Percentiles rank a stretch among this genome's conserved stretches.
Conservation (phyloP, 1,139 yeast species). For the Blastobotrys raffinosifermentans region DNA sequence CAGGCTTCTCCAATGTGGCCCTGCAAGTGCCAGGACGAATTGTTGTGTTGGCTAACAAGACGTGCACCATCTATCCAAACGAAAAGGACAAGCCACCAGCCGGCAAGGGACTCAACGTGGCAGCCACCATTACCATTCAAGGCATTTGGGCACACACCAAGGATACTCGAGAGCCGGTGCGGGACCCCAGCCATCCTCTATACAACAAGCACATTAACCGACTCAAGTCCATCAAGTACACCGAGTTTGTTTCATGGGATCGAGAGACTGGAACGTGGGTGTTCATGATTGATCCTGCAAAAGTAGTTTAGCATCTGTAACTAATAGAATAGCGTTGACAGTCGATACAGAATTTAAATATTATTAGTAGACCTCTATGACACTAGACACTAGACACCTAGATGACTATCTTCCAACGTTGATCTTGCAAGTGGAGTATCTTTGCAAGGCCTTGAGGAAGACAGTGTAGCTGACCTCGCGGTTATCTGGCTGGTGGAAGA, state of each 20-base stretch:
- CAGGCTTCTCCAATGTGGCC: conserved; percentile 52
- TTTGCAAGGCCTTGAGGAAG: conserved; percentile 75
- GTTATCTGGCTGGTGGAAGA: conserved; percentile 88
- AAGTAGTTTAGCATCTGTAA: not conserved
- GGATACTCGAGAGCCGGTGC: conserved; percentile 66
- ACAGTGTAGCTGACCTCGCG: conserved; percentile 80
- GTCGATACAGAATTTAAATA: not conserved
- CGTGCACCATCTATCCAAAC: conserved; percentile 72
- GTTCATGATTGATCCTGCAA: conserved; percentile 46
- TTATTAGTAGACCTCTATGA: conserved; percentile 1
- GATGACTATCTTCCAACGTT: conserved; percentile 73
- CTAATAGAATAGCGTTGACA: not conserved
- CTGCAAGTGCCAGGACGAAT: conserved; percentile 56
- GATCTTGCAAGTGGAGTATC: conserved; percentile 72
- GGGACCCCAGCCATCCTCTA: conserved; percentile 70
- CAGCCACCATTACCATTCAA: conserved; percentile 65
- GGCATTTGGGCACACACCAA: conserved; percentile 73
- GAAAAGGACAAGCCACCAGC: conserved; percentile 52
- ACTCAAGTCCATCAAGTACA: conserved; percentile 53
- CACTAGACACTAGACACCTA: too few species aligned
- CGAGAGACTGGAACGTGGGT: conserved; percentile 78
- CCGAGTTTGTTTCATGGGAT: conserved; percentile 70
- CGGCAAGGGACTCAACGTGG: conserved; percentile 82
- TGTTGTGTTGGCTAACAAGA: conserved; percentile 53
- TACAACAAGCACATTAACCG: conserved; percentile 64